Base-by-base conservation (phyloP, 1,284 basidiomycete species). In the Cystobasidium pallidum region DNA sequence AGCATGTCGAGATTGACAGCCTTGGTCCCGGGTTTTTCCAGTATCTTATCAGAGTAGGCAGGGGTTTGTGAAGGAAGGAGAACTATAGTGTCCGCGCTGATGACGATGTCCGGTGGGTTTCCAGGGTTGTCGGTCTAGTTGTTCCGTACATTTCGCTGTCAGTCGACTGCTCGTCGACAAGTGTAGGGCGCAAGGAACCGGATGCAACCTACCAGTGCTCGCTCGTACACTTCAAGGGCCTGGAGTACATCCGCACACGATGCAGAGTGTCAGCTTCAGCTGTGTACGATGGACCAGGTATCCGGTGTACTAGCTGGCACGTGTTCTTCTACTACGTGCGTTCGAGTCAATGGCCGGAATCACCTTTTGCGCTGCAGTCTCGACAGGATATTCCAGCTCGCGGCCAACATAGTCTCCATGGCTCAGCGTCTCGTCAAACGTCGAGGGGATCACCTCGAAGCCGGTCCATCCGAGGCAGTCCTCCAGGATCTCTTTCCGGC, bases 21-120 rank as follows among this genome's bases (percentile, higher is more conserved):
- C 78, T 90, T 89, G 45, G 87, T 86, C 0, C 78, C 68, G 0
- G 95, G 95, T 81, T 98, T 99, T 81, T 99, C 95, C 7, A 98
- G 83, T 21, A 96, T 86, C 39, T 91, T 88, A 73, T 89, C 89
- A 19, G 80, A 82, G 78, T 70, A 17, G 80, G 70, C 55, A 6
- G 63, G 72, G 1, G 86, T 70, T 84, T 83, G 15, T 0, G 87
- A 87, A 72, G 92, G 91, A 21, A 90, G 91, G 59, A 96, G 83
- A 24, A 96, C 92, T 19, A 97, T 87, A 0, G 94, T 96, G 79
- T 97, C 94, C 73, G 93, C 94, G 92, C 78, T 62, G 54, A 99
- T 97, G 55, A 98, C 93, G 28, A 98, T 85, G 81, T 98, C 94
- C 2, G 94, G 94, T 0, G 92, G 86, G 78, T 95, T 87, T 24